phyloP scores from a whole-genome alignment of 2,329 filamentous ascomycete species.

The Colletotrichum musae region DNA sequence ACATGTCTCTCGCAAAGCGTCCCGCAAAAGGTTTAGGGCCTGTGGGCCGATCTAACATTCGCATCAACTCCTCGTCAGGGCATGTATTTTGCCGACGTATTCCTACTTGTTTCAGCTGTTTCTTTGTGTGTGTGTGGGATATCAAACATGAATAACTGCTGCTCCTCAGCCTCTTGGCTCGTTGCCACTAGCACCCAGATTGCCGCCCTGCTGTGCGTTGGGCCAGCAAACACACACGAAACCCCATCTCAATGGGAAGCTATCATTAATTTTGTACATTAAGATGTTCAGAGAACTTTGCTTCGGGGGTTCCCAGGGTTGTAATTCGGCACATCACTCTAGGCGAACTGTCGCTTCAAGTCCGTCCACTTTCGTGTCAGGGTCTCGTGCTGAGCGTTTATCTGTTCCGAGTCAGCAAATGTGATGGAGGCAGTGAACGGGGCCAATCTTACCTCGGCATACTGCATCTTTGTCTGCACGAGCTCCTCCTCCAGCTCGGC shows the following conservation, averaged over 20 bases:
- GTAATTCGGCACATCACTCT: conserved; percentile 36
- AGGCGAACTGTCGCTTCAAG: conserved; percentile 72
- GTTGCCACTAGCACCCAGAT: conserved; percentile 15
- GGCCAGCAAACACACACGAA: conserved; percentile 40
- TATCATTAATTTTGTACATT: conserved; percentile 42
- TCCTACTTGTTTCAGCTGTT: conserved; percentile 9
- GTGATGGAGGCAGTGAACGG: conserved; percentile 1
- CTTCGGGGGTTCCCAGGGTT: conserved; percentile 34
- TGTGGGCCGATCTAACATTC: conserved; percentile 4
- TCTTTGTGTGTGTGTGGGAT: conserved; percentile 27
- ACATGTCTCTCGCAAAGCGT: background rate
- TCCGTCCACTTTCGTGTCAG: conserved; percentile 85
- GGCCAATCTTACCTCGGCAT: conserved; percentile 85
- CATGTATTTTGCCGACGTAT: background rate
- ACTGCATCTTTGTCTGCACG: conserved; percentile 93
- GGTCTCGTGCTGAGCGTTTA: conserved; percentile 79
- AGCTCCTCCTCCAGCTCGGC: conserved; percentile 92
- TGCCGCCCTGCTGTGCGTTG: conserved; percentile 38
- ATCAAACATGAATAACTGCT: conserved; percentile 30
- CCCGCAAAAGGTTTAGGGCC: background rate
- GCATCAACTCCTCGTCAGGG: conserved; percentile 10
- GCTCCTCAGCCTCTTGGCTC: conserved; percentile 7
- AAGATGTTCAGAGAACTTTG: conserved; percentile 40
- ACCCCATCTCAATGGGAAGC: conserved; percentile 37
- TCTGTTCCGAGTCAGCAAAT: conserved; percentile 60